phyloP scores from a whole-genome alignment of 108 stramenopile species.

The Cyclostephanos tholiformis region DNA sequence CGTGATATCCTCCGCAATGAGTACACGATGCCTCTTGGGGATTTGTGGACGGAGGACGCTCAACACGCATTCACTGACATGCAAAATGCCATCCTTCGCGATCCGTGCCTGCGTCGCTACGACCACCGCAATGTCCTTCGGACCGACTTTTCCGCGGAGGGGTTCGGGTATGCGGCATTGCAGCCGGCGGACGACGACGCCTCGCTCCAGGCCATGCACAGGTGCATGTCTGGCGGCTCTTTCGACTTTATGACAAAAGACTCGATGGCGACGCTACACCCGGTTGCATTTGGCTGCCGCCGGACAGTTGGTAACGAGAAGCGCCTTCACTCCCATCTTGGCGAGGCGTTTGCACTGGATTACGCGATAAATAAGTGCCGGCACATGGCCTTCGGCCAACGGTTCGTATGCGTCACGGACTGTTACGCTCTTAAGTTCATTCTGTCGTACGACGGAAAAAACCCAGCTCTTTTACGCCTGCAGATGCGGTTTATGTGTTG shows the following conservation, averaged over 20 bases:
- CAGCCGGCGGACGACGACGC: neutral
- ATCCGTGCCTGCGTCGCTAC: neutral
- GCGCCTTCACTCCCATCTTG: slow-evolving; percentile 11
- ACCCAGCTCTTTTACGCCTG: too few relatives aligned
- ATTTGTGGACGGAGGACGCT: neutral
- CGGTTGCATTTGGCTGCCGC: slow-evolving; percentile 3
- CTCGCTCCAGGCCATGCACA: neutral
- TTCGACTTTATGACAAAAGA: neutral
- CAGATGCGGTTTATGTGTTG: neutral
- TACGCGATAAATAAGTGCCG: neutral
- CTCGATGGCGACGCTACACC: neutral
- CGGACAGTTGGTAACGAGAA: neutral
- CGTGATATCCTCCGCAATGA: neutral
- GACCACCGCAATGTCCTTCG: neutral
- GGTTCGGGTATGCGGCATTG: neutral
- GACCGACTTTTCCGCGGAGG: neutral
- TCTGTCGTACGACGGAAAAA: neutral
- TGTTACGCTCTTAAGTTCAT: slow-evolving; percentile 14
- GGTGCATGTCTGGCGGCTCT: neutral
- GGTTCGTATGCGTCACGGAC: slow-evolving; percentile 4
- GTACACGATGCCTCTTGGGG: neutral
- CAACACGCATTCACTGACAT: neutral
- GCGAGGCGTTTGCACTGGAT: slow-evolving; percentile 3
- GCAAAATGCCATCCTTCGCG: neutral
- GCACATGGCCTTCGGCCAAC: neutral